Percentiles rank a stretch among this genome's conserved stretches.
phyloP scores from a whole-genome alignment of 495 filamentous ascomycete genomes.

The Tirmania nivea region DNA sequence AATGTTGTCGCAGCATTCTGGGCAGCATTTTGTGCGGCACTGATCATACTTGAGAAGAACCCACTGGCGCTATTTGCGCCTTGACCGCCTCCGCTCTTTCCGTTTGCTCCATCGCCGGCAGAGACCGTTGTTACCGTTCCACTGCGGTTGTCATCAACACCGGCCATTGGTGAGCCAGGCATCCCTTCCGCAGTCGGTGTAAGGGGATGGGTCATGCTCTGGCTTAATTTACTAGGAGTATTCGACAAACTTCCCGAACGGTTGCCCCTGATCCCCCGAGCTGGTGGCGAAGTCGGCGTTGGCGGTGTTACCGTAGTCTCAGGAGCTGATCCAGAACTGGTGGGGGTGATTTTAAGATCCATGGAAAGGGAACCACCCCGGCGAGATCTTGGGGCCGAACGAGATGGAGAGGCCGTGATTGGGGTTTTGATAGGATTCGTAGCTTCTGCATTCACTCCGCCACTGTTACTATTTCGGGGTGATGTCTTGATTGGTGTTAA shows the following conservation, averaged over 20 bases:
- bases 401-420: background rate
- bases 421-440: background rate
- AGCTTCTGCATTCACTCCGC: background rate
- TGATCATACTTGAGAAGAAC: constrained; percentile 87
- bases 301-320: constrained; percentile 15
- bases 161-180: constrained; percentile 19
- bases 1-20: constrained; percentile 83
- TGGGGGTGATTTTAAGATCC: background rate
- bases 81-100: constrained; percentile 1
- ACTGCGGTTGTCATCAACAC: constrained; percentile 27
- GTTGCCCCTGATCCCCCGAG: constrained; percentile 48
- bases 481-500: background rate
- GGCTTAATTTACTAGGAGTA: constrained; percentile 80
- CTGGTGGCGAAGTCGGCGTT: constrained; percentile 23
- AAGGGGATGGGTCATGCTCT: constrained; percentile 46
- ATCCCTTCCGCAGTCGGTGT: constrained; percentile 45
- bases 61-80: constrained; percentile 23
- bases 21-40: constrained; percentile 78
- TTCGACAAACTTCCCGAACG: constrained; percentile 36
- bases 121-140: constrained; percentile 17
- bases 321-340: constrained; percentile 2
- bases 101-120: constrained; percentile 21
- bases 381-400: background rate
- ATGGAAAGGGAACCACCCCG: background rate
- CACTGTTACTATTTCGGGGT: background rate